Evolutionary conservation across 2,329 filamentous ascomycete genomes (phyloP), one percentile per base, ranked within the genome.

Genomic region (Monosporascus sp.): DNA sequence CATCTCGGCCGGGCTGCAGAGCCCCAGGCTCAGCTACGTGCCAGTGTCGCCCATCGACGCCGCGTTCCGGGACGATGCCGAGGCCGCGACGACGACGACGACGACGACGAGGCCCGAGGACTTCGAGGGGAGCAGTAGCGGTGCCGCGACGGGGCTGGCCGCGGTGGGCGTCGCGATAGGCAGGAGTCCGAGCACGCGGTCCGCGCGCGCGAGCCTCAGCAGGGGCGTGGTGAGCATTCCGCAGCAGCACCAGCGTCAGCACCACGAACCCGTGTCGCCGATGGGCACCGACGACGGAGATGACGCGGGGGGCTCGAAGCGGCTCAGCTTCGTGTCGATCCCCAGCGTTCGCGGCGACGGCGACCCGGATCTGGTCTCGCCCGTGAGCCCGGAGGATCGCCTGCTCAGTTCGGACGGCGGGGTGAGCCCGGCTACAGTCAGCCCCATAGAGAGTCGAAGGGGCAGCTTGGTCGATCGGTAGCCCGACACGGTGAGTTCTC

Each of bases 21-120:
- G 59, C 48, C 63, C 62, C 6, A 60, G 61, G 7, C 47, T 62
- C 14, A 60, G 51, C 49, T 56, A 53, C 47, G 55, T 62, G 22
- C 63, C 64, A 6, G 56, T 62, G n/a, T 60, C 64, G 39, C 59
- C 61, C 5, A 61, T 67, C 41, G 60, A 65, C 15, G 55, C 51
- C 27, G 59, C 57, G 25, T 61, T 65, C 36, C 53, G 51, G 14
- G 52, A 51, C 14, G 57, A 57, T 9, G 53, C 53, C 1, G 51
- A 44, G 8, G 44, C 22, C 3, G 22, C n/a, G n/a, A n/a, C n/a
- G n/a, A n/a, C n/a, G n/a, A n/a, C 41, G 49, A 38, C 17, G 41
- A 34, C 15, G 27, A 24, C 49, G 9, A 14, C 17, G n/a, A 37
- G 11, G 34, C 24, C 39, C 5, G 24, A 14, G 31, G 31, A 14